phyloP scores from a whole-genome alignment of 2,329 filamentous ascomycete genomes.

The Cladosporium oxysporum region DNA sequence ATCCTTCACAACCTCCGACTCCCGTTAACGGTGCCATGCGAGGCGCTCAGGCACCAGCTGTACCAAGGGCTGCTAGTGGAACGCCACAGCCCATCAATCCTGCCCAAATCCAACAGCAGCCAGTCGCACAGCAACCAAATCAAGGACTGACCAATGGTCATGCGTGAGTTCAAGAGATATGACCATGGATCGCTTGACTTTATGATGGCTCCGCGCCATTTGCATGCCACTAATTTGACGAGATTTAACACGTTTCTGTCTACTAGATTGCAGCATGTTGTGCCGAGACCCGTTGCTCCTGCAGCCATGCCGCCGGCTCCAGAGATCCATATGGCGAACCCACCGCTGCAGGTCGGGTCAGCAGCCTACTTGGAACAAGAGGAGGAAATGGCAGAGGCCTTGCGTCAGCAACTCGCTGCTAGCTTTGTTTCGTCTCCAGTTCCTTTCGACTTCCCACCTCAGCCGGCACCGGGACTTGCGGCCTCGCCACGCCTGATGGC shows the following conservation, averaged over 20 bases:
- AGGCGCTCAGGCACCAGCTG: neutral
- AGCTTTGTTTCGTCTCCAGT: neutral
- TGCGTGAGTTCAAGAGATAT: neutral
- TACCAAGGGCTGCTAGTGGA: conserved; percentile 5
- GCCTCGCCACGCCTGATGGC: neutral
- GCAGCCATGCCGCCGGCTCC: neutral
- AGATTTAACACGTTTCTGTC: neutral
- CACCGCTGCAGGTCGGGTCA: neutral
- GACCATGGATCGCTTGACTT: neutral
- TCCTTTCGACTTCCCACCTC: neutral
- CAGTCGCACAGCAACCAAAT: neutral
- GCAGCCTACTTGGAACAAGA: neutral
- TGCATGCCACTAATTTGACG: neutral
- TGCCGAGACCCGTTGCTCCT: neutral
- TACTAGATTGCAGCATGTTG: neutral
- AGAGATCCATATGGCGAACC: too few relatives aligned
- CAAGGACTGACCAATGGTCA: conserved; percentile 3
- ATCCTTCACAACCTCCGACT: conserved; percentile 33
- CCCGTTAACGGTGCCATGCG: conserved; percentile 30
- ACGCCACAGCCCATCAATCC: conserved; percentile 12
- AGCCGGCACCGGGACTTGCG: neutral
- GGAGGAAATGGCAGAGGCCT: neutral
- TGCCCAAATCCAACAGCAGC: neutral
- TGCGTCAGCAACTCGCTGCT: neutral
- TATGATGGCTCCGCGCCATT: neutral